A percentile compares a stretch with the other conserved stretches of the same genome.
Conservation (phyloP, 2,329 filamentous ascomycete genomes). For the Capronia epimyces region DNA sequence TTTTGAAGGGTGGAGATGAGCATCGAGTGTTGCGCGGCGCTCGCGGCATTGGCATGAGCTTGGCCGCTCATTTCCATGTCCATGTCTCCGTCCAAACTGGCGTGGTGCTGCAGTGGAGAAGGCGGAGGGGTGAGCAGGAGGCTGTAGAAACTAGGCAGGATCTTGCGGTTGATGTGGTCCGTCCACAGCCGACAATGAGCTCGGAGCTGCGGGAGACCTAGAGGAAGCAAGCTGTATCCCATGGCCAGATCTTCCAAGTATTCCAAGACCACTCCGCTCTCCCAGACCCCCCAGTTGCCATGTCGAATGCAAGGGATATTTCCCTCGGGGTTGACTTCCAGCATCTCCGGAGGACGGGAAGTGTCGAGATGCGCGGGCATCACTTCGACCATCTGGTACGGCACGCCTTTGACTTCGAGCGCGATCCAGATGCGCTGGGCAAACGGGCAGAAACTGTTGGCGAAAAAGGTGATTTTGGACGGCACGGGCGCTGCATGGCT, state of each 20-base stretch:
- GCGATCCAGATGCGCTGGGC: conserved; percentile 88
- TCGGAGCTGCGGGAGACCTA: conserved; percentile 57
- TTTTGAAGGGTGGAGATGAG: conserved; percentile 46
- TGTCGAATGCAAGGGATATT: conserved; percentile 71
- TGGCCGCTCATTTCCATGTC: conserved; percentile 11
- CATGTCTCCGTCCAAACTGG: conserved; percentile 2
- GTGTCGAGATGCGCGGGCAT: conserved; percentile 49
- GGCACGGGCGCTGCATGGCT: conserved; percentile 65
- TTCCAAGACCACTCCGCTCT: conserved; percentile 78
- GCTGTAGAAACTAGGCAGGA: conserved; percentile 71
- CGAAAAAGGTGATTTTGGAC: conserved; percentile 63
- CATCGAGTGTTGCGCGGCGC: conserved; percentile 19
- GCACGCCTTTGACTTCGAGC: conserved; percentile 68
- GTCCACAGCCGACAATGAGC: conserved; percentile 75
- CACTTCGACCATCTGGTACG: conserved; percentile 81
- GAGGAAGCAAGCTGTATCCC: conserved; percentile 58
- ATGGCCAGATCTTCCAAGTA: conserved; percentile 72
- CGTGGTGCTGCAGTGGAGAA: conserved; percentile 2
- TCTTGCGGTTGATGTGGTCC: conserved; percentile 71
- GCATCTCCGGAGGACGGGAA: conserved; percentile 65
- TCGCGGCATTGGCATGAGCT: conserved; percentile 6
- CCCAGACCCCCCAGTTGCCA: conserved; percentile 75
- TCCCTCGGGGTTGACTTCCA: conserved; percentile 71
- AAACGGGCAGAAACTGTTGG: conserved; percentile 80
- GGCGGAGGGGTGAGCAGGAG: conserved; percentile 48